Evolutionary conservation across 352 stramenopile species (phyloP), one percentile per base, ranked within the genome.

Genomic region (Globisporangium acanthophoron): DNA sequence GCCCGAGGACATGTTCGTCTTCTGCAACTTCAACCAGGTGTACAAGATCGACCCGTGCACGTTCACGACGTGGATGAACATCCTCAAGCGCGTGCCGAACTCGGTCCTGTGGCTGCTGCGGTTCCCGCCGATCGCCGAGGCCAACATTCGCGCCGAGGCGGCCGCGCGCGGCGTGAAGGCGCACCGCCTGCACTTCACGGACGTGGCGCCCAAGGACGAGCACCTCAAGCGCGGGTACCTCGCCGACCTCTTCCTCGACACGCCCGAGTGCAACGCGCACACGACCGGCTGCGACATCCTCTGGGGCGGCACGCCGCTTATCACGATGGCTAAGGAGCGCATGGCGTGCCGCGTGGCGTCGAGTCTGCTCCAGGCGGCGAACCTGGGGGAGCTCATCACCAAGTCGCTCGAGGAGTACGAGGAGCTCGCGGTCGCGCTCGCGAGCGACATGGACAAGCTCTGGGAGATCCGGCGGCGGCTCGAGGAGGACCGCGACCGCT

Each of bases 11-110:
- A 78, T 76, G 54, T 97, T 98, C 67, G 92, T 98, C 31, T 98
- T 97, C 64, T 96, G 89, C 62, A 97, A 96, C 62, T 98, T 98
- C 59, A 97, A 97, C 53, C 86, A 97, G 61, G 68, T 97, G 13
- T 97, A 97, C 87, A 98, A 98, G 74, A 96, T 98, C 31, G 91
- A 97, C 49, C 94, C 93, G 7, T 60, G 70, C 12, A 93, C 87
- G 31, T 98, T 98, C 67, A 74, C 71, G 16, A 84, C 79, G 11
- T 98, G 94, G 94, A 96, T 96, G 80, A 87, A 92, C 53, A 96
- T 98, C 53, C 69, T 98, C 16, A 92, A 93, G 67, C 81, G 88
- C 48, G 92, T 98, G 33, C 88, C 86, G 8, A 89, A 96, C 58
- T 88, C 85, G 43, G 71, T 98, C 21, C 65, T 98, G 35, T 97